Base-by-base conservation (phyloP, 306 rosid genomes). In the Datisca glomerata region DNA sequence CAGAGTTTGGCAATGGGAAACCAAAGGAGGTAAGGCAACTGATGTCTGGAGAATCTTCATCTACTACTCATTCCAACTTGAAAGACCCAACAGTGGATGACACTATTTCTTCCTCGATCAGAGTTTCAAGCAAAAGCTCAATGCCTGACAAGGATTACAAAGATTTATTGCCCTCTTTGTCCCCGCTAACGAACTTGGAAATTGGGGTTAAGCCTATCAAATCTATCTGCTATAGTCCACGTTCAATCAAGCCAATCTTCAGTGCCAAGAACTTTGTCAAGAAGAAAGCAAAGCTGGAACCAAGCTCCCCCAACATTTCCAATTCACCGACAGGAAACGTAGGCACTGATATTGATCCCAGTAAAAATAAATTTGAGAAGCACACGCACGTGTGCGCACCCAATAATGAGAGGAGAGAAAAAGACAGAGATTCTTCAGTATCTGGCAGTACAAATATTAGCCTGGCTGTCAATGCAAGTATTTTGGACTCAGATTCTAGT, bases 251-350 rank as follows among this genome's bases (percentile, higher is more conserved):
- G n/a, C 77, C 85, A 18, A 56, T 61, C 48, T 67, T 77, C 59
- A 63, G 75, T 60, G 64, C 69, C 77, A 74, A 65, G 63, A 79
- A 59, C 59, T 65, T 76, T 57, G 51, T 60, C 35, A 83, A 70
- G 78, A 82, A 67, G 59, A 80, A 74, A 43, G 60, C 60, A 52
- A 86, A 82, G 63, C 81, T 64, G 40, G 82, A 73, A 51, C 63
- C 45, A 8, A 67, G 47, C 61, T 64, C 74, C 44, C 68, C 75
- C 5, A 67, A 65, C 41, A 55, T 71, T 54, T 55, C 65, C 13
- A 52, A 56, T 60, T 21, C 57, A 49, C 55, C 65, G 45, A 38
- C 57, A 14, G 43, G 45, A 53, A 54, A 47, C 16, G 37, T 38
- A 55, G 76, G 56, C 35, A 59, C 47, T 64, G 70, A 69, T 60